Percentiles rank a stretch among this genome's conserved stretches.
phyloP scores from a whole-genome alignment of 345 rosid genomes.

The Eucalyptus pauciflora region DNA sequence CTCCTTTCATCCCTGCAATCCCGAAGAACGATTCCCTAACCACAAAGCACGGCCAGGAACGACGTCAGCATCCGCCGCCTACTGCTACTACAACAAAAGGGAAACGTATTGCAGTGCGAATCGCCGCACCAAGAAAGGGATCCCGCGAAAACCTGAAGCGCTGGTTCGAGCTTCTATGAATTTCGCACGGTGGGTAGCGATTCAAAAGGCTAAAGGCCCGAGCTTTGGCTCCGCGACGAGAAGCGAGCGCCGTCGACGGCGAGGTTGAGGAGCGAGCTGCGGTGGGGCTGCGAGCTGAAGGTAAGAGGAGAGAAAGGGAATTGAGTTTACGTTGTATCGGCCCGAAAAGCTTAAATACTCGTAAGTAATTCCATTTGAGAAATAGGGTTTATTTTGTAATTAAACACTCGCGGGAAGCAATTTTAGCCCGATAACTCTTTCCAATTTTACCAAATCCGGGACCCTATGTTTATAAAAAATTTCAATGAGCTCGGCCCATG shows the following conservation, averaged over 20 bases:
- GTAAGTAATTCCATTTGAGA: background rate
- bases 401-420: background rate
- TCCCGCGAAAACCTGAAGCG: background rate
- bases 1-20: slow-evolving; percentile 41
- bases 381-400: background rate
- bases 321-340: background rate
- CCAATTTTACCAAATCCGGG: background rate
- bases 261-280: background rate
- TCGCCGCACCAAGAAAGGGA: background rate
- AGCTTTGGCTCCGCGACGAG: background rate
- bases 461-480: accelerated
- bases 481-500: background rate
- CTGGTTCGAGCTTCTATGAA: background rate
- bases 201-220: background rate
- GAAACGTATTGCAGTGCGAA: background rate
- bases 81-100: background rate
- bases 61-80: background rate
- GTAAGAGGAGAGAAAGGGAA: accelerated
- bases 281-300: background rate
- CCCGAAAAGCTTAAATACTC: background rate
- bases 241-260: background rate
- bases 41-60: background rate
- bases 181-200: background rate
- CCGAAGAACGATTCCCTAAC: background rate
- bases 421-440: background rate